Evolutionary conservation across 2,329 filamentous ascomycete species (phyloP).

Genomic region (Beauveria asiatica): DNA sequence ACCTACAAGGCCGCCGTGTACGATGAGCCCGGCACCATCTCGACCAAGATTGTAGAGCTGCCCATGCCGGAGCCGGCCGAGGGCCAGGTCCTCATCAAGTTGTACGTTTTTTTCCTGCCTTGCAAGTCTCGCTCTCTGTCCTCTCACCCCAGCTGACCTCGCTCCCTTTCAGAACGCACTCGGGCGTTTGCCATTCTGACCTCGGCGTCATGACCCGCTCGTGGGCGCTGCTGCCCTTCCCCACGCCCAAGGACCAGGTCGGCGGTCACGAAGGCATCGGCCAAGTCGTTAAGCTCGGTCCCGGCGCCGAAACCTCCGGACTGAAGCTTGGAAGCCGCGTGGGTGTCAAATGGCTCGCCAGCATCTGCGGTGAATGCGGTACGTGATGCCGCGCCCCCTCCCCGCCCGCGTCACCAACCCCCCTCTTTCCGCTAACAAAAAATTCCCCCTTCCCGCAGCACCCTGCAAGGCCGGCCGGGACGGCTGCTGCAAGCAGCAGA

Average conservation of each 20-base stretch:
- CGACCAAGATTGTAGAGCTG: slow-evolving; percentile 19
- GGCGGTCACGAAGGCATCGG: slow-evolving; percentile 64
- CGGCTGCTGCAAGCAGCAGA: slow-evolving; percentile 17
- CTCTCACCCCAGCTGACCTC: neutral
- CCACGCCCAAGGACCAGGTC: slow-evolving; percentile 21
- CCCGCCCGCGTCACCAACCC: neutral
- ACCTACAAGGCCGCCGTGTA: slow-evolving; percentile 17
- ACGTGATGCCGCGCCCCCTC: neutral
- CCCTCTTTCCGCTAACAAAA: neutral
- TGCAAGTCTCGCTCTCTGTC: too few species aligned
- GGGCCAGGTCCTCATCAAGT: slow-evolving; percentile 18
- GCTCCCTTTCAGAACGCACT: slow-evolving; percentile 13
- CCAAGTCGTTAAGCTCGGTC: slow-evolving; percentile 55
- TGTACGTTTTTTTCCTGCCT: slow-evolving; percentile 12
- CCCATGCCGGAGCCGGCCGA: slow-evolving; percentile 17
- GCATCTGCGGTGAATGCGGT: slow-evolving; percentile 43
- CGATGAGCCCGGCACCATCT: slow-evolving; percentile 18
- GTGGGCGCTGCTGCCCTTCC: slow-evolving; percentile 8
- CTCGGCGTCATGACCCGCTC: slow-evolving; percentile 12
- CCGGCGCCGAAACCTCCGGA: slow-evolving; percentile 44
- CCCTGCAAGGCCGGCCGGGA: slow-evolving; percentile 12
- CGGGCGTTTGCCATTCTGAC: slow-evolving; percentile 22
- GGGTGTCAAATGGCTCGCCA: slow-evolving; percentile 60
- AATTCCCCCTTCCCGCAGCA: neutral
- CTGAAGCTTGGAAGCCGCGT: slow-evolving; percentile 60